Conservation (phyloP, 2,329 filamentous ascomycete genomes). For the Exophiala oligosperma region DNA sequence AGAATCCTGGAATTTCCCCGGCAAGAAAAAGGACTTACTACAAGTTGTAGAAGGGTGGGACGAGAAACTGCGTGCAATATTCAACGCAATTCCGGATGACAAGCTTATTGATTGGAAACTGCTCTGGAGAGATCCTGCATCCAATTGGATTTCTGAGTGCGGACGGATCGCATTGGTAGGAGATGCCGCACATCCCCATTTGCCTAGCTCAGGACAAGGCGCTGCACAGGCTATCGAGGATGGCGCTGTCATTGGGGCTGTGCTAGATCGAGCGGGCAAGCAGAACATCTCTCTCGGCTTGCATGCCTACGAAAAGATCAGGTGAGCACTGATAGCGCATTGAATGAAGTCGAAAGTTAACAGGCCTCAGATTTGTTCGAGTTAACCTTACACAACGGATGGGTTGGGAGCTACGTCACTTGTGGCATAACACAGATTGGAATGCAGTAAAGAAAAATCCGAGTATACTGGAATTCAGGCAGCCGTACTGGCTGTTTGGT, state of each 20-base stretch:
- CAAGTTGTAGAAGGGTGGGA: constrained; percentile 54
- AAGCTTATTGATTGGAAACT: constrained; percentile 32
- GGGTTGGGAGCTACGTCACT: constrained; percentile 31
- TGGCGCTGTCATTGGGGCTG: constrained; percentile 29
- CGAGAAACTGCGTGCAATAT: constrained; percentile 19
- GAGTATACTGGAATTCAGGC: constrained; percentile 47
- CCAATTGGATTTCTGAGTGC: constrained; percentile 11
- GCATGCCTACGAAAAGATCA: constrained; percentile 1
- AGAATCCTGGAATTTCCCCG: constrained; percentile 56
- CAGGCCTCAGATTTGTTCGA: constrained; percentile 41
- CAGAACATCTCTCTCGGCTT: constrained; percentile 4
- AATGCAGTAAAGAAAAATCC: constrained; percentile 42
- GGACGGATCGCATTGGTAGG: constrained; percentile 30
- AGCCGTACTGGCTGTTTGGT: constrained; percentile 50
- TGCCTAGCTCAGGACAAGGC: constrained; percentile 16
- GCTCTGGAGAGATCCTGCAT: constrained; percentile 24
- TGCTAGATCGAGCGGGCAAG: background rate
- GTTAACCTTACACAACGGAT: constrained; percentile 52
- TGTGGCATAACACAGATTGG: constrained; percentile 55
- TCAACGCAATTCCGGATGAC: constrained; percentile 29
- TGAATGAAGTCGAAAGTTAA: background rate
- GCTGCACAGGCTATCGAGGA: constrained; percentile 23
- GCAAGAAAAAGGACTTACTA: constrained; percentile 52
- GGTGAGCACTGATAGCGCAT: background rate
- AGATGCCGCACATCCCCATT: constrained; percentile 19